Percentiles rank a stretch among this genome's conserved stretches.
phyloP scores from a whole-genome alignment of 2,329 filamentous ascomycete species.

The Xylaria sp. region DNA sequence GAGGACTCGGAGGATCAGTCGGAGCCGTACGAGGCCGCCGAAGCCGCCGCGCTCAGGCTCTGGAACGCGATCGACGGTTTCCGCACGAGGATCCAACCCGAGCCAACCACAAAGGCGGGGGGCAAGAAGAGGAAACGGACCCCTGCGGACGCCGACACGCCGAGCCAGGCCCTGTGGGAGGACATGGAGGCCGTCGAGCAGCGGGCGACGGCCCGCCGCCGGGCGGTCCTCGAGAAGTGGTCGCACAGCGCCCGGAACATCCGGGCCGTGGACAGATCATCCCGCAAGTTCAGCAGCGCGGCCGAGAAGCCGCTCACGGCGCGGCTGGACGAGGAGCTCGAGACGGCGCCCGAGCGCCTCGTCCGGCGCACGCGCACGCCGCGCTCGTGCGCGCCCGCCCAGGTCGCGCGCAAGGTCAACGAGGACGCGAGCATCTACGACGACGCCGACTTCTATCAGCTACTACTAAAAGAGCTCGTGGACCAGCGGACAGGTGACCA shows the following conservation, averaged over 20 bases:
- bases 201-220: conserved; percentile 61
- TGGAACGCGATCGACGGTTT: conserved; percentile 80
- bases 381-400: conserved; percentile 75
- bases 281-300: conserved; percentile 55
- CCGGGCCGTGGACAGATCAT: conserved; percentile 54
- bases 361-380: conserved; percentile 70
- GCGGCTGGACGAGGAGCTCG: conserved; percentile 69
- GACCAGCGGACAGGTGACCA: conserved; percentile 81
- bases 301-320: conserved; percentile 65
- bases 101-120: conserved; percentile 46
- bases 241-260: conserved; percentile 73
- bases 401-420: conserved; percentile 59
- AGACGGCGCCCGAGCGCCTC: conserved; percentile 65
- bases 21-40: conserved; percentile 72
- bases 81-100: conserved; percentile 61
- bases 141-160: conserved; percentile 55
- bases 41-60: conserved; percentile 81
- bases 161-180: conserved; percentile 71
- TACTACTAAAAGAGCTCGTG: conserved; percentile 89
- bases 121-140: conserved; percentile 66
- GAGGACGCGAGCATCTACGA: conserved; percentile 76
- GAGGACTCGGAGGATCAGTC: conserved; percentile 47
- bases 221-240: conserved; percentile 85
- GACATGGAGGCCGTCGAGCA: conserved; percentile 69
- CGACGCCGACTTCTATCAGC: conserved; percentile 92